These are phyloP conservation scores for Przewalskia tangutica DNA, from an alignment of 257 asterid species.

Conservation along the genomic window DNA sequence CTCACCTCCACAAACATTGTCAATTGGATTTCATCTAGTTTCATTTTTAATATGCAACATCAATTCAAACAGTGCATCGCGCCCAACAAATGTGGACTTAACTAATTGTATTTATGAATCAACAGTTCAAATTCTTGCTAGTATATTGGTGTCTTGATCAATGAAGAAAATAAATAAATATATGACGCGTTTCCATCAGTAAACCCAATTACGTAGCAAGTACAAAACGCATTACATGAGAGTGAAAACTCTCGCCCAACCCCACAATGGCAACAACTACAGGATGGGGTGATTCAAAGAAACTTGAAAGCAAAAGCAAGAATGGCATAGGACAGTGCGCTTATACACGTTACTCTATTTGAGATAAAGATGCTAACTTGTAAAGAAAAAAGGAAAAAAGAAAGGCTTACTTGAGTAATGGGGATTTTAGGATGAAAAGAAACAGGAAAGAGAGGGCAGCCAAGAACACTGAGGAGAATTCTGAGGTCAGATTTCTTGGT, in stretches of 20 bases:
- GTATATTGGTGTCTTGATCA: neutral
- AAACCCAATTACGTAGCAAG: neutral
- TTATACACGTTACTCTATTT: neutral
- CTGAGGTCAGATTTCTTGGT: conserved; percentile 63
- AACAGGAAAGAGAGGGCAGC: conserved; percentile 74
- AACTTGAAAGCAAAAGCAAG: neutral
- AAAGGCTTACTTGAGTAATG: conserved; percentile 37
- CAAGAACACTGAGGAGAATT: conserved; percentile 60
- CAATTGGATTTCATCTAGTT: neutral
- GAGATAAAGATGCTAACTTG: neutral
- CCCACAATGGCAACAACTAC: too few relatives aligned
- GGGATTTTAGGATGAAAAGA: conserved; percentile 28
- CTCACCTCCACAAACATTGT: neutral
- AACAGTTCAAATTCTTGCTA: neutral
- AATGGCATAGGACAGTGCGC: neutral
- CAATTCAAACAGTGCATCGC: neutral
- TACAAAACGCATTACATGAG: neutral
- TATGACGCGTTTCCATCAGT: neutral
- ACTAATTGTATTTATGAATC: neutral
- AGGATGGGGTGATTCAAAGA: neutral
- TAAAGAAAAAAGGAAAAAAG: neutral
- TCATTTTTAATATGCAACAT: neutral
- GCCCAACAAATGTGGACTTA: neutral
- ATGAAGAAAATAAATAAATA: too few relatives aligned
- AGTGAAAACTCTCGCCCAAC: neutral